A percentile compares a stretch with the other conserved stretches of the same genome.
Conservation (phyloP, 2,329 filamentous ascomycete genomes). For the Stachybotrys chartarum region DNA sequence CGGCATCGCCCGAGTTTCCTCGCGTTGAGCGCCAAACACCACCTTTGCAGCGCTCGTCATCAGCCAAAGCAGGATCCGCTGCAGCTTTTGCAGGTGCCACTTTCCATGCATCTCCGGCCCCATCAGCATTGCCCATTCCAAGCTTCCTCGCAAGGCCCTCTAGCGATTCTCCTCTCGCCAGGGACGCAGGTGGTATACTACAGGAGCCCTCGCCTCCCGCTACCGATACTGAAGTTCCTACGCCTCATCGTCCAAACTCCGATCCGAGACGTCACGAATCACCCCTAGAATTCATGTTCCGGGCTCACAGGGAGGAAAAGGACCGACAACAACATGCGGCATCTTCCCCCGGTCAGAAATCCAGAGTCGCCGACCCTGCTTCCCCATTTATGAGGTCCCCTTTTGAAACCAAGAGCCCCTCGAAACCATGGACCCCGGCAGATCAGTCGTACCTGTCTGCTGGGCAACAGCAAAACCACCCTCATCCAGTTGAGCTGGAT, state of each 20-base stretch:
- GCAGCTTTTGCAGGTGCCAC: slow-evolving; percentile 84
- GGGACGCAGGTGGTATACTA: slow-evolving; percentile 26
- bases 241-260: slow-evolving; percentile 31
- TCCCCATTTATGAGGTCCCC: slow-evolving; percentile 42
- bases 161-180: slow-evolving; percentile 49
- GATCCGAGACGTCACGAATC: slow-evolving; percentile 47
- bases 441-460: slow-evolving; percentile 15
- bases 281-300: slow-evolving; percentile 85
- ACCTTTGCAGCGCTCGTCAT: slow-evolving; percentile 29
- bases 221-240: slow-evolving; percentile 43
- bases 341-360: slow-evolving; percentile 32
- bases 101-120: slow-evolving; percentile 90
- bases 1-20: slow-evolving; percentile 33
- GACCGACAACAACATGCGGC: slow-evolving; percentile 51
- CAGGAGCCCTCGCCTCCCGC: slow-evolving; percentile 44
- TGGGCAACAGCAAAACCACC: slow-evolving; percentile 13
- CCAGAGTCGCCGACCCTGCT: slow-evolving; percentile 32
- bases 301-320: slow-evolving; percentile 74
- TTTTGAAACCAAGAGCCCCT: slow-evolving; percentile 15
- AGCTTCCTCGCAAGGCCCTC: slow-evolving; percentile 75
- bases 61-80: slow-evolving; percentile 36
- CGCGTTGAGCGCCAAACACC: slow-evolving; percentile 35
- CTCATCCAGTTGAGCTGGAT: slow-evolving; percentile 51
- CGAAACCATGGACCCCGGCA: slow-evolving; percentile 14
- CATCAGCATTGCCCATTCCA: slow-evolving; percentile 82